Evolutionary conservation across 2,329 filamentous ascomycete species (phyloP).

Genomic region (Aotearoamyces nothofagi): DNA sequence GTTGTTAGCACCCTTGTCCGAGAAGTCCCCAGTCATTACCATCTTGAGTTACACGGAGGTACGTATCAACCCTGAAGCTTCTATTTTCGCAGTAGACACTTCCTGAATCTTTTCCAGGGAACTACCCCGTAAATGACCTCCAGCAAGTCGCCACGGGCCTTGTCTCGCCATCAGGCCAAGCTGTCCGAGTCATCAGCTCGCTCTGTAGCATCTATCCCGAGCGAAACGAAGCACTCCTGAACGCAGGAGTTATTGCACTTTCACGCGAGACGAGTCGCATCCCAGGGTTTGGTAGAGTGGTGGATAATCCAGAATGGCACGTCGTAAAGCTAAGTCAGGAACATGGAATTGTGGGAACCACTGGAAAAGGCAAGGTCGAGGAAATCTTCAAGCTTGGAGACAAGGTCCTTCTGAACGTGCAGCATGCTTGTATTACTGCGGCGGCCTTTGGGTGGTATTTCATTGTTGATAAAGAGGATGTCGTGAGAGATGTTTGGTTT

Average conservation of each 20-base stretch:
- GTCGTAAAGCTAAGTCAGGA: conserved; percentile 23
- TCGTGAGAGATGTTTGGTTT: conserved; percentile 21
- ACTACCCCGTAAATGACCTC: conserved; percentile 24
- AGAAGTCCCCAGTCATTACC: background rate
- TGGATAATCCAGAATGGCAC: conserved; percentile 17
- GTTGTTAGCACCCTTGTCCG: background rate
- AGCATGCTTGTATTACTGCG: conserved; percentile 24
- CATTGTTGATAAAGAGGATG: conserved; percentile 21
- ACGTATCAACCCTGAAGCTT: conserved; percentile 17
- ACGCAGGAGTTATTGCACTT: conserved; percentile 22
- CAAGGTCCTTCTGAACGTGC: conserved; percentile 17
- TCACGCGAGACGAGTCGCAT: conserved; percentile 20
- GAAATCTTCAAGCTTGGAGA: conserved; percentile 21
- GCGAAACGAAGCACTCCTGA: conserved; percentile 23
- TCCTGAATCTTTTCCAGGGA: too few relatives aligned
- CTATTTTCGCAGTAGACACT: conserved; percentile 17
- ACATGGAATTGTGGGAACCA: conserved; percentile 20
- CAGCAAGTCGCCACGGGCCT: conserved; percentile 23
- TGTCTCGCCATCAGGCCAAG: conserved; percentile 15
- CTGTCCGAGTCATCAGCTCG: conserved; percentile 19
- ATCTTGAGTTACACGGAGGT: conserved; percentile 1
- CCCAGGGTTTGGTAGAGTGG: conserved; percentile 18
- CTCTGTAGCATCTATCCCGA: conserved; percentile 24
- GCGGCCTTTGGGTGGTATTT: conserved; percentile 22
- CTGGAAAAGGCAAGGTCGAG: conserved; percentile 6